Conservation (phyloP, 2,329 filamentous ascomycete genomes). For the Didymella arachidicola region DNA sequence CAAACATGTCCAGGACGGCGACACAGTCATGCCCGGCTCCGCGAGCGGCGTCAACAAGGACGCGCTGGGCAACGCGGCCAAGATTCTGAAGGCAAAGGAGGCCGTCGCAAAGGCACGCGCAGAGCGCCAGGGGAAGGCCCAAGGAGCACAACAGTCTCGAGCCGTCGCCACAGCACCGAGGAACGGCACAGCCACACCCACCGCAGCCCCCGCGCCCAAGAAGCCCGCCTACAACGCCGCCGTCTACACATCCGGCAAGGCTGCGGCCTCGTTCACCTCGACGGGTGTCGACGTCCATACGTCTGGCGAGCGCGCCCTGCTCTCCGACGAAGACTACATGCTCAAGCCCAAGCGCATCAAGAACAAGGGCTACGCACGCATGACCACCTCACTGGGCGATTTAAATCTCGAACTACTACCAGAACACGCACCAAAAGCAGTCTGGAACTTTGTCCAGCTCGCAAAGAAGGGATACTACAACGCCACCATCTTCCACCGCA, state of each 20-base stretch:
- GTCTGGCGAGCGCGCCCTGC: conserved; percentile 80
- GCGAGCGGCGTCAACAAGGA: conserved; percentile 76
- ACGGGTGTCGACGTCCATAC: conserved; percentile 94
- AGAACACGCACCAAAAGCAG: conserved; percentile 88
- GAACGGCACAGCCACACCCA: conserved; percentile 35
- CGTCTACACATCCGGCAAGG: conserved; percentile 85
- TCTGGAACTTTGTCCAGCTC: conserved; percentile 95
- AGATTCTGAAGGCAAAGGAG: conserved; percentile 89
- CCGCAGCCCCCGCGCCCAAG: conserved; percentile 44
- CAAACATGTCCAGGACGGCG: conserved; percentile 87
- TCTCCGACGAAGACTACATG: conserved; percentile 97
- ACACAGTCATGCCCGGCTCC: conserved; percentile 74
- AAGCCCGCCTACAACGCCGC: conserved; percentile 76
- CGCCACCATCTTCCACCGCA: conserved; percentile 85
- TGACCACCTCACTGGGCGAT: conserved; percentile 84
- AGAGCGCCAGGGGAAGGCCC: conserved; percentile 64
- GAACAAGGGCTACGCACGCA: conserved; percentile 87
- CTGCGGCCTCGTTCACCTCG: conserved; percentile 93
- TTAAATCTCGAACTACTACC: conserved; percentile 89
- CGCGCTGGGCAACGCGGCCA: conserved; percentile 79
- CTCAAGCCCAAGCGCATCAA: conserved; percentile 88
- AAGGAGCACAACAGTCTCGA: conserved; percentile 30
- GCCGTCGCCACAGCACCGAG: conserved; percentile 31
- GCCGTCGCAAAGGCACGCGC: conserved; percentile 89
- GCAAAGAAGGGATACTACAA: conserved; percentile 91